Percentiles rank a stretch among this genome's conserved stretches.
Conservation (phyloP, 768 basidiomycete species). For the Hericium alpestre region DNA sequence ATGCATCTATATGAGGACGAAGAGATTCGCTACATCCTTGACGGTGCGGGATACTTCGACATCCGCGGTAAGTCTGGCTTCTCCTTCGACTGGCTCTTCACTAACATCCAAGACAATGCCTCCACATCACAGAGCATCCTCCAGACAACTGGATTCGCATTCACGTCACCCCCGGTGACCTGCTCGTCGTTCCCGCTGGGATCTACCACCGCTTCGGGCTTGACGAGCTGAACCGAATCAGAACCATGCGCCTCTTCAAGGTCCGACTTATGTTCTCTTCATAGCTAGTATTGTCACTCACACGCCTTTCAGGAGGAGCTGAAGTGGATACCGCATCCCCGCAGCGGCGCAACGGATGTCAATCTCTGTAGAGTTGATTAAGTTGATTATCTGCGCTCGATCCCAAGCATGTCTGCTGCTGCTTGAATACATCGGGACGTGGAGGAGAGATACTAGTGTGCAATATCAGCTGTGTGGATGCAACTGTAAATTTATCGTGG, state of each 20-base stretch:
- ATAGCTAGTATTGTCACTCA: not conserved
- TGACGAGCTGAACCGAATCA: constrained; percentile 61
- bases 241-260: constrained; percentile 77
- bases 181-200: constrained; percentile 78
- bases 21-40: constrained; percentile 81
- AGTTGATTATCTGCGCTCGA: constrained; percentile 43
- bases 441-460: too few species aligned
- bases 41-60: constrained; percentile 84
- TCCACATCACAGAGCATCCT: constrained; percentile 36
- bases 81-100: not conserved
- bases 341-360: constrained; percentile 45
- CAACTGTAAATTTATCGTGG: too few species aligned
- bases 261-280: constrained; percentile 21
- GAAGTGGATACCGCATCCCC: constrained; percentile 80
- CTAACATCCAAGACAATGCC: not conserved
- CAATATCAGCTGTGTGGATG: too few species aligned
- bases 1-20: constrained; percentile 93
- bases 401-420: constrained; percentile 24
- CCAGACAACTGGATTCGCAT: constrained; percentile 74
- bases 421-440: too few species aligned
- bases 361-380: constrained; percentile 58
- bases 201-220: constrained; percentile 93
- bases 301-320: constrained; percentile 62
- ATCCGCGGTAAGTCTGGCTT: constrained; percentile 47
- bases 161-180: constrained; percentile 63